Evolutionary conservation across 805 yeast species (phyloP).

Genomic region (Citeromyces nyonsensis): DNA sequence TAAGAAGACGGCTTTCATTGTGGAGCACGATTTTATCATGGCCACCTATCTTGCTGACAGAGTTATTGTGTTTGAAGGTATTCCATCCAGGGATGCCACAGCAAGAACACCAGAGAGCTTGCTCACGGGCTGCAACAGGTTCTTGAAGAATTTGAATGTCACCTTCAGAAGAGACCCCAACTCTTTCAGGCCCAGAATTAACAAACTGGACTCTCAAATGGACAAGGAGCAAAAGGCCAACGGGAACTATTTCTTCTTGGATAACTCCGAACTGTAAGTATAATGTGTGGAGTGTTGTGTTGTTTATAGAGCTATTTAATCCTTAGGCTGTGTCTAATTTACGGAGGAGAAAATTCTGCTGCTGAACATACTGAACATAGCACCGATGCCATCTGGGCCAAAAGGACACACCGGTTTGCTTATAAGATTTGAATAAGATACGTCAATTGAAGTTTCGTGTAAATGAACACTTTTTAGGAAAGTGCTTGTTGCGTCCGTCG

Average conservation of each 20-base stretch:
- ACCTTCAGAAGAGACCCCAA: slow-evolving; percentile 99
- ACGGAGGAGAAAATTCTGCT: not conserved
- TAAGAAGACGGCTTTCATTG: slow-evolving; percentile 97
- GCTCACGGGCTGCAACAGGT: slow-evolving; percentile 92
- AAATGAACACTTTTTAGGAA: no score
- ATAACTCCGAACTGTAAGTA: slow-evolving; percentile 30
- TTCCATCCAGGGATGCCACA: slow-evolving; percentile 70
- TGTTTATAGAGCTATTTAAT: not conserved
- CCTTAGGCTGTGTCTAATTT: not conserved
- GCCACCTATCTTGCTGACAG: slow-evolving; percentile 98
- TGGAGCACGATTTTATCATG: slow-evolving; percentile 99
- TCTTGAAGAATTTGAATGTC: slow-evolving; percentile 92
- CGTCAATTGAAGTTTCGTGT: no score
- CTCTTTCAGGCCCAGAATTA: slow-evolving; percentile 96
- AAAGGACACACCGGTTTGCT: no score
- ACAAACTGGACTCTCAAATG: slow-evolving; percentile 95
- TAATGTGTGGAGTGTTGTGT: not conserved
- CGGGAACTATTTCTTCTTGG: slow-evolving; percentile 96
- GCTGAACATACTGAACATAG: not conserved
- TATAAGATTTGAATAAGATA: no score
- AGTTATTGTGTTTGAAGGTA: slow-evolving; percentile 96
- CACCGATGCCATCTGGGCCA: no score
- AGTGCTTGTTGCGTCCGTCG: no score
- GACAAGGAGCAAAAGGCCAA: slow-evolving; percentile 90
- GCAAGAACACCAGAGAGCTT: slow-evolving; percentile 88